Percentiles rank a stretch among this genome's conserved stretches.
These are phyloP conservation scores for Magnaporthiopsis incrustans DNA, from an alignment of 2,329 filamentous ascomycete genomes.

Conservation along the genomic window DNA sequence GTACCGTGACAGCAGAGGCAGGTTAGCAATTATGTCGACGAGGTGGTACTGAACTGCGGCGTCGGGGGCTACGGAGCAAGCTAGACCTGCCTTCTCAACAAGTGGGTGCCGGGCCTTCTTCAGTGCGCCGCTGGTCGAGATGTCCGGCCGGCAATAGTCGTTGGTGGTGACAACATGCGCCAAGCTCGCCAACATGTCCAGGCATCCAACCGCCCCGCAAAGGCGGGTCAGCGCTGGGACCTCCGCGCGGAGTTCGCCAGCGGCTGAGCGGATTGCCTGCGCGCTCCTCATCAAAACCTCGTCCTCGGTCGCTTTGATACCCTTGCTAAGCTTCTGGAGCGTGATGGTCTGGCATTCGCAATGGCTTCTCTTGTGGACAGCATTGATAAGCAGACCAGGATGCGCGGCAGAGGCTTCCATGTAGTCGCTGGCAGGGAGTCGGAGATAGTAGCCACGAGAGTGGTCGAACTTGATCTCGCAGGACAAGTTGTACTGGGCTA, in stretches of 20 bases:
- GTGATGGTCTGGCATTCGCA: constrained; percentile 84
- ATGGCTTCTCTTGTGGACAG: constrained; percentile 60
- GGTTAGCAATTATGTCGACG: background rate
- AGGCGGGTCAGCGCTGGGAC: constrained; percentile 72
- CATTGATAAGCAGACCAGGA: constrained; percentile 58
- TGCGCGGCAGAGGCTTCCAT: constrained; percentile 34
- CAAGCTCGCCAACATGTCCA: constrained; percentile 80
- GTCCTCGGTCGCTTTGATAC: constrained; percentile 71
- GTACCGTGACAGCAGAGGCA: background rate
- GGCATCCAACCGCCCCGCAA: constrained; percentile 75
- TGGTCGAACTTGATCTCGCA: constrained; percentile 69
- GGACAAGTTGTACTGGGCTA: constrained; percentile 49
- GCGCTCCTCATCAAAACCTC: constrained; percentile 83
- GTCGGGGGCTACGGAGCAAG: background rate
- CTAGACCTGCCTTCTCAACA: constrained; percentile 49
- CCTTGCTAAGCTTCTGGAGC: constrained; percentile 71
- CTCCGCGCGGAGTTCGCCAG: constrained; percentile 62
- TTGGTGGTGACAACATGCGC: constrained; percentile 57
- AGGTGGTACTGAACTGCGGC: too few relatives aligned
- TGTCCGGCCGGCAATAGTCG: constrained; percentile 56
- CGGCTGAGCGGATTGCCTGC: constrained; percentile 61
- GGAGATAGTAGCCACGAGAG: constrained; percentile 71
- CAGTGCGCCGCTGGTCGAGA: constrained; percentile 62
- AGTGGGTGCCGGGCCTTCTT: constrained; percentile 73
- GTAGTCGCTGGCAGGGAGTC: constrained; percentile 54